Evolutionary conservation across 768 basidiomycete species (phyloP).

Genomic region (Phlebiopsis flavidoalba): DNA sequence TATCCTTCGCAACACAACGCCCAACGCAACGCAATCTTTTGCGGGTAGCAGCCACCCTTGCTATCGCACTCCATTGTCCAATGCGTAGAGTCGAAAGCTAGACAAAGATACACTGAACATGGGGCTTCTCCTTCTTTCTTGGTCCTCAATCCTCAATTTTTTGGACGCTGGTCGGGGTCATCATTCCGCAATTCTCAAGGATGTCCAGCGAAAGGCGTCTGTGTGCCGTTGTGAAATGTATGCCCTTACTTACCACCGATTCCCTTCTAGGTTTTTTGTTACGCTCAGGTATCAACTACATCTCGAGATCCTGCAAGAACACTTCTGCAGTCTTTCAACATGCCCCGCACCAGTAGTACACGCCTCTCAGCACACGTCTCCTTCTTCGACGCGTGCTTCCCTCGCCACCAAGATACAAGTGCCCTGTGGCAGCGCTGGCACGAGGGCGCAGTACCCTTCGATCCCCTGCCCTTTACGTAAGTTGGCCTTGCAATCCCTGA

Average conservation of each 20-base stretch:
- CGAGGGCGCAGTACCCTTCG: constrained; percentile 11
- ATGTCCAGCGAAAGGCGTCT: constrained; percentile 37
- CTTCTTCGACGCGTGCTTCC: constrained; percentile 45
- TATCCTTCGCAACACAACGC: constrained; percentile 53
- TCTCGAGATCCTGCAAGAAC: constrained; percentile 63
- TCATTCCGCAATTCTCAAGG: constrained; percentile 56
- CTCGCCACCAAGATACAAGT: constrained; percentile 33
- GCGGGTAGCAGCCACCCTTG: constrained; percentile 60
- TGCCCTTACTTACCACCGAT: not conserved
- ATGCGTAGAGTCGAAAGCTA: constrained; percentile 45
- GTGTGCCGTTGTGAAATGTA: not conserved
- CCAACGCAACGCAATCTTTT: constrained; percentile 65
- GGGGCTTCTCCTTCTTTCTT: constrained; percentile 73
- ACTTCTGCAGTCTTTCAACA: constrained; percentile 53
- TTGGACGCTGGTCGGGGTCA: constrained; percentile 79
- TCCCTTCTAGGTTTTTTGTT: constrained; percentile 33
- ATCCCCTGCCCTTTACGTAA: constrained; percentile 30
- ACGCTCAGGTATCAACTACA: constrained; percentile 35
- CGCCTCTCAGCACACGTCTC: constrained; percentile 54
- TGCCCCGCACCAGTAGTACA: constrained; percentile 66
- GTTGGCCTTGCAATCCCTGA: constrained; percentile 33
- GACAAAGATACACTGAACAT: constrained; percentile 66
- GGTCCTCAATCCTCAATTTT: constrained; percentile 62
- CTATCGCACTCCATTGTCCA: constrained; percentile 57
- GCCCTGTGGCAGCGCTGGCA: constrained; percentile 15